A percentile compares a stretch with the other conserved stretches of the same genome.
phyloP scores from a whole-genome alignment of 257 asterid species.

The Solanum sejunctum region DNA sequence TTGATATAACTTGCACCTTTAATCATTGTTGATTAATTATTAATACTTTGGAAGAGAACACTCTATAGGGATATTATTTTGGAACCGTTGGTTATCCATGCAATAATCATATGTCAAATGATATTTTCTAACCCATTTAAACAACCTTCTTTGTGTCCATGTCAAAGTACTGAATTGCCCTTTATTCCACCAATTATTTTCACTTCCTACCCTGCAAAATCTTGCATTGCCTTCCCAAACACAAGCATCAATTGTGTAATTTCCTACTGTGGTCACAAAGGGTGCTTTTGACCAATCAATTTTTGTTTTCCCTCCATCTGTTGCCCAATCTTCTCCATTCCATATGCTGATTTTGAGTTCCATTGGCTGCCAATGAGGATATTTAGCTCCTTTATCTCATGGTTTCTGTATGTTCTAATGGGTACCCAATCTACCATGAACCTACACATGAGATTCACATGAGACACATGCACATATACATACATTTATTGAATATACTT shows the following conservation, averaged over 20 bases:
- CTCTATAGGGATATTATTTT: slow-evolving; percentile 51
- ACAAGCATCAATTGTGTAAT: slow-evolving; percentile 58
- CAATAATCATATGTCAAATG: slow-evolving; percentile 65
- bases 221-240: slow-evolving; percentile 47
- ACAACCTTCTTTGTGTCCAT: slow-evolving; percentile 48
- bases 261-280: slow-evolving; percentile 38
- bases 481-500: no score
- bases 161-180: slow-evolving; percentile 28
- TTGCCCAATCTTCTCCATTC: slow-evolving; percentile 82
- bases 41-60: slow-evolving; percentile 45
- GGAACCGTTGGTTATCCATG: slow-evolving; percentile 47
- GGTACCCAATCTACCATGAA: slow-evolving; percentile 95
- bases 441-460: neutral
- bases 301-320: slow-evolving; percentile 49
- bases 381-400: slow-evolving; percentile 59
- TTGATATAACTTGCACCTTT: neutral
- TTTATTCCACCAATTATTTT: slow-evolving; percentile 67
- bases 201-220: slow-evolving; percentile 24
- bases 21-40: slow-evolving; percentile 12
- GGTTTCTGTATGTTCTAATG: slow-evolving; percentile 73
- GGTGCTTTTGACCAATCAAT: slow-evolving; percentile 70
- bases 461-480: no score
- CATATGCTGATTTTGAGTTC: slow-evolving; percentile 34
- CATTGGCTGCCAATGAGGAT: slow-evolving; percentile 58
- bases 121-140: slow-evolving; percentile 56